These are phyloP conservation scores for Pilaira anomala DNA, from an alignment of 192 early-diverging fungal species.

Conservation along the genomic window DNA sequence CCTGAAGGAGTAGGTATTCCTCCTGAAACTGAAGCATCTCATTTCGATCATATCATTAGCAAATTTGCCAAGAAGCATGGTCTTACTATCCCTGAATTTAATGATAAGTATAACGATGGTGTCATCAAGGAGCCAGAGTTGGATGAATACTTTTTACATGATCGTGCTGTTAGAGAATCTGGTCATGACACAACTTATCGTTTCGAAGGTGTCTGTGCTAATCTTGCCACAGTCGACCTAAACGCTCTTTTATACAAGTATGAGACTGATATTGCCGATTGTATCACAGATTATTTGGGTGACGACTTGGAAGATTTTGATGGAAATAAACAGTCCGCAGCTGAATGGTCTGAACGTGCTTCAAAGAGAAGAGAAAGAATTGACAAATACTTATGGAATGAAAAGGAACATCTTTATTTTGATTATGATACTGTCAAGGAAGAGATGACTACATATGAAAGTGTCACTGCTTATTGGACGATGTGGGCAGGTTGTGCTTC, in stretches of 20 bases:
- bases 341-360: constrained; percentile 66
- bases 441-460: constrained; percentile 76
- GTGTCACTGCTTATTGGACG: constrained; percentile 85
- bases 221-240: constrained; percentile 91
- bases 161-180: constrained; percentile 94
- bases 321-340: constrained; percentile 45
- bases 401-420: constrained; percentile 73
- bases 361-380: constrained; percentile 59
- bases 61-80: constrained; percentile 72
- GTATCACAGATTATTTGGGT: constrained; percentile 60
- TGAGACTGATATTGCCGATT: constrained; percentile 83
- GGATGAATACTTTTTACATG: constrained; percentile 96
- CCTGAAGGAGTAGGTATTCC: constrained; percentile 95
- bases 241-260: constrained; percentile 95
- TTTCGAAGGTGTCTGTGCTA: constrained; percentile 86
- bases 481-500: constrained; percentile 89
- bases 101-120: constrained; percentile 65
- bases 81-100: constrained; percentile 70
- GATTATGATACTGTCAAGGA: constrained; percentile 82
- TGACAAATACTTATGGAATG: constrained; percentile 85
- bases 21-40: constrained; percentile 93
- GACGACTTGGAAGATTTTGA: constrained; percentile 37
- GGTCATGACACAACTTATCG: constrained; percentile 97
- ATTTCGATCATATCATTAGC: constrained; percentile 83
- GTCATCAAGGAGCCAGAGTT: constrained; percentile 75